Evolutionary conservation across 2,329 filamentous ascomycete genomes (phyloP).

Genomic region (Calonectria pseudoturangicola): DNA sequence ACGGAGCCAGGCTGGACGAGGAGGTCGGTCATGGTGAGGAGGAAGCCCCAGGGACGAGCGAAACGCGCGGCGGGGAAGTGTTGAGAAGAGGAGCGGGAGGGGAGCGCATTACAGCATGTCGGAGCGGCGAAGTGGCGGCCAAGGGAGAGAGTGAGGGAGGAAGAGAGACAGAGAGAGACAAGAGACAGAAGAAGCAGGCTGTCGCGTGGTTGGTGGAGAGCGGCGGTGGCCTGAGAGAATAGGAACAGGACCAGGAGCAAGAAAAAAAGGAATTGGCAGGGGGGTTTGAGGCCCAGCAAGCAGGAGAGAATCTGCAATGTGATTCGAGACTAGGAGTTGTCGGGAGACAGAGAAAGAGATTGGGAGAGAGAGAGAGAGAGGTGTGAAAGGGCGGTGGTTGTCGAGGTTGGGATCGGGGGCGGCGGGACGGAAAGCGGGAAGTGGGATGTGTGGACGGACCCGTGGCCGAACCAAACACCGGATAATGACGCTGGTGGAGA

Average conservation of each 20-base stretch:
- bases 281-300: not conserved
- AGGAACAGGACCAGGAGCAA: not conserved
- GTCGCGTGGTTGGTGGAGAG: no score
- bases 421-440: constrained; percentile 32
- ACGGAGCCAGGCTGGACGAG: constrained; percentile 52
- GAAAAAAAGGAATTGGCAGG: not conserved
- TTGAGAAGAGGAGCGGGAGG: constrained; percentile 43
- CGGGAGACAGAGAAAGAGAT: not conserved
- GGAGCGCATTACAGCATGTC: constrained; percentile 34
- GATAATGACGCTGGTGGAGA: no score
- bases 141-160: not conserved
- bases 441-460: constrained; percentile 24
- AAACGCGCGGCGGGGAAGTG: constrained; percentile 28
- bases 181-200: not conserved
- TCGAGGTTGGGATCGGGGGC: constrained; percentile 39
- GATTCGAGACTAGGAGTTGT: not conserved
- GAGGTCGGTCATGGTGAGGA: constrained; percentile 54
- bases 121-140: not conserved
- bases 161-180: not conserved
- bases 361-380: not conserved
- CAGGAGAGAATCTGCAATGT: not conserved
- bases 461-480: not conserved
- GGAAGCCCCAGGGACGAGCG: constrained; percentile 42
- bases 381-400: constrained; percentile 37
- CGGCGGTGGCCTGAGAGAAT: not conserved